These are phyloP conservation scores for Diplodia scrobiculata DNA, from an alignment of 2,329 filamentous ascomycete genomes.

Conservation along the genomic window DNA sequence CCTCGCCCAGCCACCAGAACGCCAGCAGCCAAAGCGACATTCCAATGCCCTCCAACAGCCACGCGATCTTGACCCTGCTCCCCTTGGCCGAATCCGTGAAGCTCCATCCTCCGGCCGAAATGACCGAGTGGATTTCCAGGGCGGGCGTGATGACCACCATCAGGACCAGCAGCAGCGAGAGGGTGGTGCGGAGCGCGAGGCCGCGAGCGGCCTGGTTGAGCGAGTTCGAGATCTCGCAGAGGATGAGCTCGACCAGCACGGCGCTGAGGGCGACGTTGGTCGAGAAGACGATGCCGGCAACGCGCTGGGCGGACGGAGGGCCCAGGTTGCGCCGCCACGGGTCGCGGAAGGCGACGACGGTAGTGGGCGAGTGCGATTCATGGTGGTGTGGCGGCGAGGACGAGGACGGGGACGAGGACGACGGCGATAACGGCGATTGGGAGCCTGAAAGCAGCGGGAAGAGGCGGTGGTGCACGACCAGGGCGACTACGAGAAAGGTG, in stretches of 20 bases:
- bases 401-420: background rate
- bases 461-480: slow-evolving; percentile 66
- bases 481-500: slow-evolving; percentile 66
- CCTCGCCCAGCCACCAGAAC: slow-evolving; percentile 75
- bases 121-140: slow-evolving; percentile 71
- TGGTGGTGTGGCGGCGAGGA: slow-evolving; percentile 62
- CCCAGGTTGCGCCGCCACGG: slow-evolving; percentile 20
- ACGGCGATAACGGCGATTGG: slow-evolving; percentile 25
- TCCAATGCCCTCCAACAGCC: slow-evolving; percentile 63
- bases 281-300: slow-evolving; percentile 69
- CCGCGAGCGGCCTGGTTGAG: slow-evolving; percentile 68
- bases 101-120: slow-evolving; percentile 61
- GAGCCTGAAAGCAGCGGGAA: slow-evolving; percentile 69
- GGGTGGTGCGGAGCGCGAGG: slow-evolving; percentile 67
- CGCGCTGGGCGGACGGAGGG: slow-evolving; percentile 38
- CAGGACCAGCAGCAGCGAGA: slow-evolving; percentile 70
- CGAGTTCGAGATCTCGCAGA: slow-evolving; percentile 80
- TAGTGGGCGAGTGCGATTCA: slow-evolving; percentile 60
- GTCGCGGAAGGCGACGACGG: slow-evolving; percentile 39
- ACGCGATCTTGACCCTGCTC: slow-evolving; percentile 63
- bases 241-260: slow-evolving; percentile 76
- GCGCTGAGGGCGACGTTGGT: slow-evolving; percentile 75
- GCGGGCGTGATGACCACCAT: slow-evolving; percentile 76
- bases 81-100: slow-evolving; percentile 56
- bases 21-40: slow-evolving; percentile 69